Evolutionary conservation across 169 alveolate species (phyloP), one percentile per base, ranked within the genome.

Genomic region (Plasmodium vivax): DNA sequence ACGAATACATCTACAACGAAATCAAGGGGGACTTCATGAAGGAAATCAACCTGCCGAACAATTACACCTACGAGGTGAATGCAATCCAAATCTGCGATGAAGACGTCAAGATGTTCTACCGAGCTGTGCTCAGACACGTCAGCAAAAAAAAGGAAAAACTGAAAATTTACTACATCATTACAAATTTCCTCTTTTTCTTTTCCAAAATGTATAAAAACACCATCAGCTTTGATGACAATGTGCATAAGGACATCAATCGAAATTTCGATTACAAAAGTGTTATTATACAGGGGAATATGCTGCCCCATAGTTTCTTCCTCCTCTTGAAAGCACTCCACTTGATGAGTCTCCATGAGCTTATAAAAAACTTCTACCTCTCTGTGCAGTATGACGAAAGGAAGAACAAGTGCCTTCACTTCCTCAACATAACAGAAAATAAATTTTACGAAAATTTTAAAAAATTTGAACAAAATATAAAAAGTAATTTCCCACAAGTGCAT

Each of bases 371-470:
- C n/a, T 90, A 62, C 34, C 74, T 90, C 51, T 80, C 72, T 19
- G 77, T 90, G 34, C 77, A 80, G 27, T 90, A 90, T 68, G 94
- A 90, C 73, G 94, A 90, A 71, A 62, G 94, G 83, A 90, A 90
- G 73, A 90, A 90, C 43, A 90, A 90, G 81, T 90, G 92, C 62
- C 30, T 90, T 7, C 94, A 90, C 73, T 90, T 90, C 43, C 34
- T 90, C 41, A 90, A 90, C 73, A 62, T 90, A 30, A 81, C 91
- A 23, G 94, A 90, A 41, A 90, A 90, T 81, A 90, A 81, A 80
- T 90, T 90, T 90, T 90, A 90, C 36, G 94, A 90, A 58, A 90
- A 90, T 81, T 90, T 90, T 36, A 90, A 82, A 80, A 90, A 82
- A 68, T 90, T 90, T 54, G 94, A 90, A 82, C 32, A 45, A 9